Base-by-base conservation (phyloP, 2,329 filamentous ascomycete species). In the Calonectria fujianensis region DNA sequence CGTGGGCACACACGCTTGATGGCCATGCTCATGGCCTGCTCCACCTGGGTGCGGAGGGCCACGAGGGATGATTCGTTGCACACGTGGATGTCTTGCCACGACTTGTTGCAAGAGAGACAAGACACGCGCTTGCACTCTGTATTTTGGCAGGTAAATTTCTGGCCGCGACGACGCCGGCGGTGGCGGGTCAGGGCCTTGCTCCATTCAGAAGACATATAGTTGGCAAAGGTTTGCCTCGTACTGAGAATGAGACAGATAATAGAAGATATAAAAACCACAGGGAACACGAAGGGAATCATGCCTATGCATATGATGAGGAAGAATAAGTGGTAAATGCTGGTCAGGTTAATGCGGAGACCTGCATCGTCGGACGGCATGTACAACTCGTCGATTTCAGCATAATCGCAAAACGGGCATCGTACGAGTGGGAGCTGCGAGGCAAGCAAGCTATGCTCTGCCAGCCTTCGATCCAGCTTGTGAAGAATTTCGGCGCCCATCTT, bases 1-100 rank as follows among this genome's bases (percentile, higher is more conserved):
- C 94, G 92, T 11, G 97, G 97, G 83, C 97, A 99, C 13, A 97
- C 96, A 66, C 97, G 94, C 86, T 98, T 99, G 83, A 98, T 93
- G 31, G 96, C 96, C 82, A 96, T 93, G 76, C 96, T 98, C 88
- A 97, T 97, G 70, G 96, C 96, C 79, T 96, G 94, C 86, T 98
- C 97, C 77, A 98, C 93, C 78, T 96, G 94, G 1, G 95, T 96
- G 69, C 96, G 94, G 35, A 98, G 90, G 8, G 96, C 94, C 18
- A 95, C 91, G 66, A 94, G 91, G 52, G 94, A 93, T 0, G 94
- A 95, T 82, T 97, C 95, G 87, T 97, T 94, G 86, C 97, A 98
- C 72, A 94, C 91, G 85, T 99, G 97, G 3, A 96, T 93, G 82
- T 98, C 96, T 41, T 90, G 89, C 96, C 96, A 98, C 18, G 91